These are phyloP conservation scores for Crithidia acanthocephali DNA, from an alignment of 208 protist genomes.

Conservation along the genomic window DNA sequence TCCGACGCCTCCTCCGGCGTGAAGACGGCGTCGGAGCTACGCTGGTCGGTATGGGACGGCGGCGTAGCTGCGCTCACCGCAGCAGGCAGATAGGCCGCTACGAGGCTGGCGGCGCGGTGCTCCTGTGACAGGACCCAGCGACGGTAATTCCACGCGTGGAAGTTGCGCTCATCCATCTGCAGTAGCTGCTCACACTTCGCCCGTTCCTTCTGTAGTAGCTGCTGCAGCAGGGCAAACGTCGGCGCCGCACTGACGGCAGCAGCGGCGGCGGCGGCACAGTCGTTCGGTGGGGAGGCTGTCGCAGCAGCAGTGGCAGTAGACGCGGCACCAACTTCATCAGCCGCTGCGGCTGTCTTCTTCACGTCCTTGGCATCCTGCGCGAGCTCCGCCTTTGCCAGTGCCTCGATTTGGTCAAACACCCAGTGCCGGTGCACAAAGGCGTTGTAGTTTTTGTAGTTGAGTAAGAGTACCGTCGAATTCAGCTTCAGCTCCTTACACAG, in stretches of 20 bases:
- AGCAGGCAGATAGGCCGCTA: background rate
- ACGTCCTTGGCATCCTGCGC: background rate
- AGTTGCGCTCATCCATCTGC: conserved; percentile 88
- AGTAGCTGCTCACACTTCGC: conserved; percentile 76
- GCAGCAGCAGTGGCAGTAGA: background rate
- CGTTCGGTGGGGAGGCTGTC: background rate
- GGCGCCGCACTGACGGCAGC: no score
- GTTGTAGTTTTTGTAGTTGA: conserved; percentile 88
- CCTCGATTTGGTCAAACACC: conserved; percentile 65
- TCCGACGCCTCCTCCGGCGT: conserved; percentile 55
- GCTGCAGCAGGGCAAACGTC: conserved; percentile 21
- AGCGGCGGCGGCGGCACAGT: background rate
- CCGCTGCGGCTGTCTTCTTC: no score
- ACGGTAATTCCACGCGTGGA: conserved; percentile 91
- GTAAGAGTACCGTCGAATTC: conserved; percentile 60
- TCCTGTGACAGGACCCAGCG: conserved; percentile 57
- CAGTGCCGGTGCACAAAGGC: conserved; percentile 88
- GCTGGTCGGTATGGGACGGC: no score
- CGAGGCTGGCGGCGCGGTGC: conserved; percentile 23
- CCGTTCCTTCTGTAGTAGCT: conserved; percentile 62
- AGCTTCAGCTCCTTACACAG: conserved; percentile 70
- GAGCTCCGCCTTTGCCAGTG: conserved; percentile 35
- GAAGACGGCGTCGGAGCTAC: conserved; percentile 39
- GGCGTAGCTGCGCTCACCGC: no score
- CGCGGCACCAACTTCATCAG: background rate